These are phyloP conservation scores for Chaetomiaceae sp. DNA, from an alignment of 2,329 filamentous ascomycete species.

Conservation along the genomic window DNA sequence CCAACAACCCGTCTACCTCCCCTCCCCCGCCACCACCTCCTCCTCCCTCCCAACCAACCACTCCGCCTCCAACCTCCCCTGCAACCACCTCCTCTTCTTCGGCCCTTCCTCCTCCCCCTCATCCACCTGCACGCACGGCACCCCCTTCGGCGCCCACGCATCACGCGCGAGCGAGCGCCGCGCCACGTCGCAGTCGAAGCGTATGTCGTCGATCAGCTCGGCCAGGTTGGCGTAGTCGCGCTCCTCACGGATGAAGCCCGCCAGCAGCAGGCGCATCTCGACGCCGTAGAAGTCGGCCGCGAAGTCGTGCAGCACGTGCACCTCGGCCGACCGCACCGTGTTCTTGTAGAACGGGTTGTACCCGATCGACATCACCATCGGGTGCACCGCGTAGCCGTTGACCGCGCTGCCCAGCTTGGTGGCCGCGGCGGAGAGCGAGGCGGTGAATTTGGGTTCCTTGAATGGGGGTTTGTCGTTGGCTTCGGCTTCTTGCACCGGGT, in stretches of 20 bases:
- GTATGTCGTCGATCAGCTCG: conserved; percentile 80
- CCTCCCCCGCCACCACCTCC: not conserved
- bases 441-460: not conserved
- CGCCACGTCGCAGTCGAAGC: conserved; percentile 80
- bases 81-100: conserved; percentile 3
- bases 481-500: too few relatives aligned
- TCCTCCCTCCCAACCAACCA: conserved; percentile 32
- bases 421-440: too few relatives aligned
- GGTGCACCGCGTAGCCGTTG: conserved; percentile 47
- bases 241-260: conserved; percentile 86
- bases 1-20: conserved; percentile 3
- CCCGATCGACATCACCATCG: conserved; percentile 90
- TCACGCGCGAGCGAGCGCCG: conserved; percentile 62
- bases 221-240: conserved; percentile 81
- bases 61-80: conserved; percentile 31
- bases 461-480: not conserved
- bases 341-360: conserved; percentile 99
- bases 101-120: not conserved
- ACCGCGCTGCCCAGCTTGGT: not conserved
- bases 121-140: conserved; percentile 17
- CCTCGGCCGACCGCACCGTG: conserved; percentile 76
- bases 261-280: conserved; percentile 69
- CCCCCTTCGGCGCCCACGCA: conserved; percentile 47
- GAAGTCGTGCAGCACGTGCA: conserved; percentile 79
- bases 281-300: conserved; percentile 76